phyloP scores from a whole-genome alignment of 176 grass and related monocot genomes.

The Triticum urartu region DNA sequence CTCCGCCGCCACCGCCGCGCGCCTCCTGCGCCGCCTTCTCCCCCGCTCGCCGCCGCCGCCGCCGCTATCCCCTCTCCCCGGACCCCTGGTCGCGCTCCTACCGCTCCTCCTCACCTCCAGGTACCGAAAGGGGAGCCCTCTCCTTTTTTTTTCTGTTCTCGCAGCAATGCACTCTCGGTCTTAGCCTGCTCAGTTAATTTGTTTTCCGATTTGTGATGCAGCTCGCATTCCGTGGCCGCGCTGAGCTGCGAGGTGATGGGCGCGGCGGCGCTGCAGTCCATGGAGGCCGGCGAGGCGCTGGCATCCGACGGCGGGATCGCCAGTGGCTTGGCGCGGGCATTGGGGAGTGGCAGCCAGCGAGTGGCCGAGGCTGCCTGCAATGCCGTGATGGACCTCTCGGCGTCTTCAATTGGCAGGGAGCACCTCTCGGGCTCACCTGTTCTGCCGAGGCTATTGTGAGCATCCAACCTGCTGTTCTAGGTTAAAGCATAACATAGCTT shows the following conservation, averaged over 20 bases:
- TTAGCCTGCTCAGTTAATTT: neutral
- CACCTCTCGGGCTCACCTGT: constrained; percentile 33
- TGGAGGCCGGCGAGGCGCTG: constrained; percentile 36
- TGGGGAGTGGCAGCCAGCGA: constrained; percentile 33
- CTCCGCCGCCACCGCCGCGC: neutral
- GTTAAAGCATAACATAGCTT: neutral
- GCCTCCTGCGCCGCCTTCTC: constrained; percentile 40
- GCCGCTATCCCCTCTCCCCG: constrained; percentile 19
- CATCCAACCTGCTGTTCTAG: neutral
- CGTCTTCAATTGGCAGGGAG: constrained; percentile 40
- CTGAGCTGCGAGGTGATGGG: constrained; percentile 57
- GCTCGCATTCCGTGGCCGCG: constrained; percentile 42
- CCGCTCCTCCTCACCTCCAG: constrained; percentile 42
- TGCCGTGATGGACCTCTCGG: constrained; percentile 50
- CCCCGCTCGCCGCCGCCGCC: neutral
- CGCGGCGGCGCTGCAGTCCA: constrained; percentile 46
- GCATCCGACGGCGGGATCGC: constrained; percentile 41
- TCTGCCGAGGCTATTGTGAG: constrained; percentile 63
- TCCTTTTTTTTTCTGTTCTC: neutral
- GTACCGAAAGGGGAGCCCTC: neutral
- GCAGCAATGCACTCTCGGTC: neutral
- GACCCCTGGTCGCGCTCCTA: constrained; percentile 35
- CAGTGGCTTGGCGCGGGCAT: constrained; percentile 34
- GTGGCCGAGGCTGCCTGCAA: constrained; percentile 40
- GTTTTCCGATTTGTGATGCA: neutral